Evolutionary conservation across 805 yeast genomes (phyloP).

Genomic region (Yarrowia yakushimensis): DNA sequence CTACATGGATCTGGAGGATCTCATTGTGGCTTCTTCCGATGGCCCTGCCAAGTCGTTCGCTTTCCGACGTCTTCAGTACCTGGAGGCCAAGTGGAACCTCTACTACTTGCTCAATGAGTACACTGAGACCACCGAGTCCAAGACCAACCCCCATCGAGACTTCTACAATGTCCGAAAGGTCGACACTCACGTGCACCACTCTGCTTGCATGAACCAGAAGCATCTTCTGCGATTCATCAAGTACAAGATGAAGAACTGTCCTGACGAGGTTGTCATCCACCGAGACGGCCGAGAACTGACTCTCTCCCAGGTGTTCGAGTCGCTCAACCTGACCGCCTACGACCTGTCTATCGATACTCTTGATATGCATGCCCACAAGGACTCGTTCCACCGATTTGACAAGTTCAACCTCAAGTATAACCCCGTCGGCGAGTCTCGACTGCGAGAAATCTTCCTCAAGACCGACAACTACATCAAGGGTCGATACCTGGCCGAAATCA

Average conservation of each 20-base stretch:
- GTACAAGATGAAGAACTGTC: slow-evolving; percentile 81
- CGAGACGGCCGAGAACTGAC: slow-evolving; percentile 90
- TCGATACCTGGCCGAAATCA: slow-evolving; percentile 83
- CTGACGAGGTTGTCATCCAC: slow-evolving; percentile 85
- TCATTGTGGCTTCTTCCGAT: slow-evolving; percentile 75
- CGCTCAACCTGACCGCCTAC: slow-evolving; percentile 86
- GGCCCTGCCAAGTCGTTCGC: slow-evolving; percentile 98
- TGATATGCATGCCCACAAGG: slow-evolving; percentile 99
- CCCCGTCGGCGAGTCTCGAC: slow-evolving; percentile 96
- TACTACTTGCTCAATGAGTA: slow-evolving; percentile 85
- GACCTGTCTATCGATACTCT: slow-evolving; percentile 93
- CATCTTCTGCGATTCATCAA: slow-evolving; percentile 92
- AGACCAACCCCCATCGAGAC: slow-evolving; percentile 93
- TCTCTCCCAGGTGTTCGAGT: slow-evolving; percentile 83
- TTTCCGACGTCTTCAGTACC: slow-evolving; percentile 83
- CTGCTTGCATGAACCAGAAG: slow-evolving; percentile 99
- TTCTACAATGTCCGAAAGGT: slow-evolving; percentile 95
- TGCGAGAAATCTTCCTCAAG: slow-evolving; percentile 92
- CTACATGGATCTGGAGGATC: slow-evolving; percentile 73
- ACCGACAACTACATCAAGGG: slow-evolving; percentile 93
- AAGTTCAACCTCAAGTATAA: slow-evolving; percentile 95
- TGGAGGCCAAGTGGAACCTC: slow-evolving; percentile 96
- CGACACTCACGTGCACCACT: slow-evolving; percentile 97
- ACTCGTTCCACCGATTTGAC: slow-evolving; percentile 96
- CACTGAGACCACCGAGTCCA: slow-evolving; percentile 85